Percentiles rank a stretch among this genome's conserved stretches.
Conservation (phyloP, 2,329 filamentous ascomycete genomes). For the Pseudophaeomoniella oleicola region DNA sequence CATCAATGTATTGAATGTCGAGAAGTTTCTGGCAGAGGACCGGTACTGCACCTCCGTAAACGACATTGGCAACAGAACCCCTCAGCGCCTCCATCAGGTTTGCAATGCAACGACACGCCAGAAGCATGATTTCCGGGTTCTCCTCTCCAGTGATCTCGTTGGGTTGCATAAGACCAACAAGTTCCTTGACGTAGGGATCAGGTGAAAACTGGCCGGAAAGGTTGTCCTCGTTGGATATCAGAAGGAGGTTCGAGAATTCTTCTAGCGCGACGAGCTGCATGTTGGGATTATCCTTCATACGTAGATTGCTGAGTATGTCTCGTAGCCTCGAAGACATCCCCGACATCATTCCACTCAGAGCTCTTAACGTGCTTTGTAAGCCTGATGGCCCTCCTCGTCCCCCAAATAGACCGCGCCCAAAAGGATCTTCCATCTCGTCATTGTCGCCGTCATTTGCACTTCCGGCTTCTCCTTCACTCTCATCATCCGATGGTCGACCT, state of each 20-base stretch:
- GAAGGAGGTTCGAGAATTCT: constrained; percentile 80
- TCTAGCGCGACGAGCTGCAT: constrained; percentile 84
- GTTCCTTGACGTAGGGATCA: constrained; percentile 87
- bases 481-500: constrained; percentile 35
- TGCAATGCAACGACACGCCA: constrained; percentile 87
- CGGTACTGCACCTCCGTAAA: constrained; percentile 92
- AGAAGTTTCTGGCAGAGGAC: constrained; percentile 88
- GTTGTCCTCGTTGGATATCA: constrained; percentile 94
- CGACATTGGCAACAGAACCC: constrained; percentile 83
- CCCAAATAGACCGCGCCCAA: constrained; percentile 50
- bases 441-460: constrained; percentile 36
- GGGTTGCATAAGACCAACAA: constrained; percentile 82
- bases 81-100: constrained; percentile 97
- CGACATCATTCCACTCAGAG: constrained; percentile 82
- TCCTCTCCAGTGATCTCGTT: constrained; percentile 67
- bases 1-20: constrained; percentile 92
- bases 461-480: constrained; percentile 54
- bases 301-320: constrained; percentile 60
- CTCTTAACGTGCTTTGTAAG: constrained; percentile 68
- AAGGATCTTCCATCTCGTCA: constrained; percentile 46
- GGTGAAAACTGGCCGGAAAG: constrained; percentile 88
- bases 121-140: constrained; percentile 92
- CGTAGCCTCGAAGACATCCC: constrained; percentile 67
- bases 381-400: constrained; percentile 48
- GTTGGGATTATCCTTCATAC: constrained; percentile 71